Evolutionary conservation across 2,329 filamentous ascomycete genomes (phyloP).

Genomic region (Paramyrothecium sp.): DNA sequence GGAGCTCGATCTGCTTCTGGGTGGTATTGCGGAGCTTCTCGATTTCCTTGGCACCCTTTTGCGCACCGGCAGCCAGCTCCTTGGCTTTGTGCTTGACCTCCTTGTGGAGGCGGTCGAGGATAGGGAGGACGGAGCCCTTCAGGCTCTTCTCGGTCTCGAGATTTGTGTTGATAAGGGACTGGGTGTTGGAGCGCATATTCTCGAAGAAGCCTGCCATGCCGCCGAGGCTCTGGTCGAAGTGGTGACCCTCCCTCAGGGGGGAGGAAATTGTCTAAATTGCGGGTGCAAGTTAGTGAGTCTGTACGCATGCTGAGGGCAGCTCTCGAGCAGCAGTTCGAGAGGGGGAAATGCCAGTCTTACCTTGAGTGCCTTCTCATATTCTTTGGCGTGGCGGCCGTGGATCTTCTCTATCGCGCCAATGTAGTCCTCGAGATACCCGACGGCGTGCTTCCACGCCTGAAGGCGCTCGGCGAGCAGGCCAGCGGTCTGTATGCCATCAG

Average conservation of each 20-base stretch:
- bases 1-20: conserved; percentile 93
- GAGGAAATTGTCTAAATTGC: conserved; percentile 72
- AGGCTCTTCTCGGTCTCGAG: conserved; percentile 88
- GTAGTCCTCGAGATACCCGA: conserved; percentile 89
- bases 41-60: conserved; percentile 85
- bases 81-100: conserved; percentile 97
- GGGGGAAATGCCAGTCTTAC: conserved; percentile 26
- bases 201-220: conserved; percentile 90
- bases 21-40: conserved; percentile 83
- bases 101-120: conserved; percentile 86
- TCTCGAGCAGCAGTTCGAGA: neutral
- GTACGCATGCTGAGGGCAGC: neutral
- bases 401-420: conserved; percentile 81
- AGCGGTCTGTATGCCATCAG: conserved; percentile 54
- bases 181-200: conserved; percentile 89
- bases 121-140: conserved; percentile 80
- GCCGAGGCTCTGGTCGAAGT: conserved; percentile 88
- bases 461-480: conserved; percentile 82
- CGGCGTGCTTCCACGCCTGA: conserved; percentile 94
- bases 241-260: conserved; percentile 83
- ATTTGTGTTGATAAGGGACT: conserved; percentile 86
- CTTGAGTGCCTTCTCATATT: conserved; percentile 94
- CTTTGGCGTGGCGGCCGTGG: conserved; percentile 81
- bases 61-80: conserved; percentile 77
- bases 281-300: conserved; percentile 3